Percentiles rank a stretch among this genome's conserved stretches.
These are phyloP conservation scores for Plasmopara halstedii DNA, from an alignment of 352 stramenopile species.

Conservation along the genomic window DNA sequence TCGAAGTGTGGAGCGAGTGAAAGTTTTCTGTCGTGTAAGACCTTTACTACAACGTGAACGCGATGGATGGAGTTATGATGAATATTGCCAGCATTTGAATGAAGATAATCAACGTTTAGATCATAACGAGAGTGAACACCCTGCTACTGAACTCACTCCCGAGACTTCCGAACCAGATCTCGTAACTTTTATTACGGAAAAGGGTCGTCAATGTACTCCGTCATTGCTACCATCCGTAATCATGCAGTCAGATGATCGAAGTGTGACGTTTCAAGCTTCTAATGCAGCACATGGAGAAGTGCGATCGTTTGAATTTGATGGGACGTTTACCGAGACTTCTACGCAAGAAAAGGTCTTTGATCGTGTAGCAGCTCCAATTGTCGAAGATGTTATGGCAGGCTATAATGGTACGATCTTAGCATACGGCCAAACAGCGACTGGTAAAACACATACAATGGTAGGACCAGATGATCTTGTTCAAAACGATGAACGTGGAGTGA, in stretches of 20 bases:
- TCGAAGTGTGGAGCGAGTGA: slow-evolving; percentile 45
- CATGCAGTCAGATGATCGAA: slow-evolving; percentile 24
- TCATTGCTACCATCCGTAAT: slow-evolving; percentile 17
- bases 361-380: slow-evolving; percentile 37
- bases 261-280: slow-evolving; percentile 20
- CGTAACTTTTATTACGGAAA: slow-evolving; percentile 61
- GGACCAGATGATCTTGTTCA: slow-evolving; percentile 28
- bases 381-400: slow-evolving; percentile 53
- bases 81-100: slow-evolving; percentile 32
- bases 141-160: slow-evolving; percentile 11
- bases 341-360: slow-evolving; percentile 48
- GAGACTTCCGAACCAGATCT: slow-evolving; percentile 22
- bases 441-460: slow-evolving; percentile 71
- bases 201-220: slow-evolving; percentile 16
- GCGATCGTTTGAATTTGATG: slow-evolving; percentile 55
- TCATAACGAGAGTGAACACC: slow-evolving; percentile 5
- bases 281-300: slow-evolving; percentile 18
- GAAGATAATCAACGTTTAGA: slow-evolving; percentile 18
- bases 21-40: slow-evolving; percentile 56
- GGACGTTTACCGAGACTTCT: slow-evolving; percentile 29
- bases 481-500: slow-evolving; percentile 37
- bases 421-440: slow-evolving; percentile 58
- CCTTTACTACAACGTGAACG: slow-evolving; percentile 53
- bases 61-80: slow-evolving; percentile 54
- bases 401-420: slow-evolving; percentile 65